Conservation (phyloP, 2,329 filamentous ascomycete species). For the Fonsecaea erecta region DNA sequence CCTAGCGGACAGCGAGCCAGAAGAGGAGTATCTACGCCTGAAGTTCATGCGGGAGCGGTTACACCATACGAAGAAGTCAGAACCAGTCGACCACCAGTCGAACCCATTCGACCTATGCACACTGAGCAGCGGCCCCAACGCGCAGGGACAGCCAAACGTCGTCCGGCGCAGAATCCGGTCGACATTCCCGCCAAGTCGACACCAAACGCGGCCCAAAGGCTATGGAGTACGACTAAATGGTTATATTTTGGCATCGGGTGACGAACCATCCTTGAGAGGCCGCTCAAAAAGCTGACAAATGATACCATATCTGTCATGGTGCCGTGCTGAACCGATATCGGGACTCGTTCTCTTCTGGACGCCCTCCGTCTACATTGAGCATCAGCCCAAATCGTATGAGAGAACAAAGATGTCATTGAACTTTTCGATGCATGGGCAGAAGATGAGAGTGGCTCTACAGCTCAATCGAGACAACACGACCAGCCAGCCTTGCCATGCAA, state of each 20-base stretch:
- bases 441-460: too few relatives aligned
- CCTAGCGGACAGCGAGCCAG: neutral
- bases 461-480: too few relatives aligned
- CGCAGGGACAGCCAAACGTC: neutral
- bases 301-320: slow-evolving; percentile 23
- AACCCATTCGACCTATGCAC: neutral
- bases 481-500: too few relatives aligned
- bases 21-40: neutral
- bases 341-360: too few relatives aligned
- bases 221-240: neutral
- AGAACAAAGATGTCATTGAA: too few relatives aligned
- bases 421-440: too few relatives aligned
- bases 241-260: neutral
- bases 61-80: neutral
- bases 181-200: too few relatives aligned
- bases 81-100: neutral
- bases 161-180: too few relatives aligned
- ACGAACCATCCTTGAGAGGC: neutral
- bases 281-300: neutral
- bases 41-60: neutral
- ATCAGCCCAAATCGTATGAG: too few relatives aligned
- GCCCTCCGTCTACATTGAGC: too few relatives aligned
- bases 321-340: too few relatives aligned
- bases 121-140: neutral
- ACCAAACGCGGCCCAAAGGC: neutral